Conservation (phyloP, 768 basidiomycete genomes). For the Agaricus bisporus region DNA sequence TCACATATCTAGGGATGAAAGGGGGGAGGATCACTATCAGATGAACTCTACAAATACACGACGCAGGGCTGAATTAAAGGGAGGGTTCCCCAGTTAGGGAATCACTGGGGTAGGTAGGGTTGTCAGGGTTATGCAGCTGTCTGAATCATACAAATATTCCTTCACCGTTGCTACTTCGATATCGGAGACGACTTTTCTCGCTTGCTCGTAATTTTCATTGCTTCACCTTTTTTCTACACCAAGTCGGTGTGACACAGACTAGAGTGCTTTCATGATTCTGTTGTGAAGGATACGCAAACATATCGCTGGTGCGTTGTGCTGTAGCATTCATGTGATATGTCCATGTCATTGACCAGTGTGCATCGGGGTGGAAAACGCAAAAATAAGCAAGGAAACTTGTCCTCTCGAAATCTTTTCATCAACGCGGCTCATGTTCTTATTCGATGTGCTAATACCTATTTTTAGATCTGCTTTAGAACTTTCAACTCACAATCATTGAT, state of each 20-base stretch:
- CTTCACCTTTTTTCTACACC: not conserved
- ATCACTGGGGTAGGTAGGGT: not conserved
- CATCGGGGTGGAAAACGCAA: not conserved
- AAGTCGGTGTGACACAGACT: not conserved
- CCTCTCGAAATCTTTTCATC: not conserved
- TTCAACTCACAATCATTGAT: not conserved
- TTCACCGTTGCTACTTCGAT: not conserved
- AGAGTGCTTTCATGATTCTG: not conserved
- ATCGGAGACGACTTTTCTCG: no score
- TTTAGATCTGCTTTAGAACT: not conserved
- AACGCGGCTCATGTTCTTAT: not conserved
- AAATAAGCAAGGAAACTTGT: not conserved
- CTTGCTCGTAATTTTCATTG: not conserved
- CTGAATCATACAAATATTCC: not conserved
- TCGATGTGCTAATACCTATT: not conserved
- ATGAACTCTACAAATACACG: not conserved
- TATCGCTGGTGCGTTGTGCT: not conserved
- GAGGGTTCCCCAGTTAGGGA: not conserved
- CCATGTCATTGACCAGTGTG: not conserved
- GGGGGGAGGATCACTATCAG: not conserved
- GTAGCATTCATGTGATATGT: not conserved
- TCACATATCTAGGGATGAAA: constrained; percentile 5
- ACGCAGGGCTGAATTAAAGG: not conserved
- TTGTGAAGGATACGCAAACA: not conserved
- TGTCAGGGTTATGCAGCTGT: not conserved